These are phyloP conservation scores for Lolium perenne DNA, from an alignment of 176 grass and related monocot genomes.

Conservation along the genomic window DNA sequence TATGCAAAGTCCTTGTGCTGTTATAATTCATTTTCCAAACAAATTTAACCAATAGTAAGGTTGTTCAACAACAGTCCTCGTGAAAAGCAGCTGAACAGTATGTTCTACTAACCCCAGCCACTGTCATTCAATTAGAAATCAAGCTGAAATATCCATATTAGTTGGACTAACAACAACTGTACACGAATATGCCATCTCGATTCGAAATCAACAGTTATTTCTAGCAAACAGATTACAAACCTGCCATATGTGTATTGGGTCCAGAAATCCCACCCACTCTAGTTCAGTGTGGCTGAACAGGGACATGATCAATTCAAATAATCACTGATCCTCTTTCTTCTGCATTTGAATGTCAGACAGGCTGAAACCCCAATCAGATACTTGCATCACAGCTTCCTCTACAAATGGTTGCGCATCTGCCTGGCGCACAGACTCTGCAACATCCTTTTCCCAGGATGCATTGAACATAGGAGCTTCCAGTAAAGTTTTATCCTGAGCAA, in stretches of 20 bases:
- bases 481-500: conserved; percentile 81
- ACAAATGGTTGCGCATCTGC: conserved; percentile 71
- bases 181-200: neutral
- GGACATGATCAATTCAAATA: conserved; percentile 77
- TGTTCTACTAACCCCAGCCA: conserved; percentile 8
- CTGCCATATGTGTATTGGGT: conserved; percentile 99
- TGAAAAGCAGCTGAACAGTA: neutral
- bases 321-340: conserved; percentile 66
- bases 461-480: conserved; percentile 67
- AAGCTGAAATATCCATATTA: conserved; percentile 1
- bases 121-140: neutral
- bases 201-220: neutral
- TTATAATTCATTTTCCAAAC: too few species aligned
- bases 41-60: too few species aligned
- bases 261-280: conserved; percentile 91
- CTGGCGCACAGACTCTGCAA: conserved; percentile 84
- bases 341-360: conserved; percentile 90
- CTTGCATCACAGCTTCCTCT: conserved; percentile 90
- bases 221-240: conserved; percentile 43
- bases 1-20: too few species aligned
- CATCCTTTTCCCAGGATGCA: conserved; percentile 85
- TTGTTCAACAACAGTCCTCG: too few species aligned
- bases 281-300: conserved; percentile 67
- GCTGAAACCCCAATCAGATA: conserved; percentile 91
- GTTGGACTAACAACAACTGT: neutral